Evolutionary conservation across 2,329 filamentous ascomycete genomes (phyloP).

Genomic region (Fusarium virguliforme): DNA sequence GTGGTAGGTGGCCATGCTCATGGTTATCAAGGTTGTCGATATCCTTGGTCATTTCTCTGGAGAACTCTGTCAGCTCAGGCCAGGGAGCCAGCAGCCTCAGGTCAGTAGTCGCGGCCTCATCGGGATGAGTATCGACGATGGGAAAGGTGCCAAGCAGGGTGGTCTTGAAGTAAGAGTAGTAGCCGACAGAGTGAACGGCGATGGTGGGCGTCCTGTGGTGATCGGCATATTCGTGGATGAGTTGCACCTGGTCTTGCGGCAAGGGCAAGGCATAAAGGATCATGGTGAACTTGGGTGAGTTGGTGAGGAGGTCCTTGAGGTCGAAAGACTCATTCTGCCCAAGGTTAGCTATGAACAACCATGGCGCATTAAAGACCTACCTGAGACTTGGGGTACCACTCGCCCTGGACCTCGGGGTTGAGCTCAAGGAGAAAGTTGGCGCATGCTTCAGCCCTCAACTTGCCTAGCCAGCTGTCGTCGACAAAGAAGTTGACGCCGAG

Average conservation of each 20-base stretch:
- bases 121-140: conserved; percentile 95
- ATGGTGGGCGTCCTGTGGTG: conserved; percentile 80
- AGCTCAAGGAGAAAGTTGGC: conserved; percentile 86
- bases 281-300: conserved; percentile 64
- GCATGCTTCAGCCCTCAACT: conserved; percentile 83
- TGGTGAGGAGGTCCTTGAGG: conserved; percentile 61
- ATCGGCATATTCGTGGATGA: conserved; percentile 65
- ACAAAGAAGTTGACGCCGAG: conserved; percentile 98
- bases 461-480: conserved; percentile 82
- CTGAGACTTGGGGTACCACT: conserved; percentile 72
- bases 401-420: conserved; percentile 91
- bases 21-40: conserved; percentile 81
- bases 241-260: conserved; percentile 59
- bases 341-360: conserved; percentile 18
- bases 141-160: conserved; percentile 85
- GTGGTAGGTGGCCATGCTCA: conserved; percentile 93
- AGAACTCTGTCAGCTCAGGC: conserved; percentile 82
- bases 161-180: conserved; percentile 91
- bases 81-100: conserved; percentile 88
- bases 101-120: conserved; percentile 87
- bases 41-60: conserved; percentile 75
- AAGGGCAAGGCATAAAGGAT: conserved; percentile 71
- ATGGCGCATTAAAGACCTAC: conserved; percentile 19
- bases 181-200: conserved; percentile 90
- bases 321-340: conserved; percentile 53